Base-by-base conservation (phyloP, 2,329 filamentous ascomycete species). In the Diaporthe capsici region DNA sequence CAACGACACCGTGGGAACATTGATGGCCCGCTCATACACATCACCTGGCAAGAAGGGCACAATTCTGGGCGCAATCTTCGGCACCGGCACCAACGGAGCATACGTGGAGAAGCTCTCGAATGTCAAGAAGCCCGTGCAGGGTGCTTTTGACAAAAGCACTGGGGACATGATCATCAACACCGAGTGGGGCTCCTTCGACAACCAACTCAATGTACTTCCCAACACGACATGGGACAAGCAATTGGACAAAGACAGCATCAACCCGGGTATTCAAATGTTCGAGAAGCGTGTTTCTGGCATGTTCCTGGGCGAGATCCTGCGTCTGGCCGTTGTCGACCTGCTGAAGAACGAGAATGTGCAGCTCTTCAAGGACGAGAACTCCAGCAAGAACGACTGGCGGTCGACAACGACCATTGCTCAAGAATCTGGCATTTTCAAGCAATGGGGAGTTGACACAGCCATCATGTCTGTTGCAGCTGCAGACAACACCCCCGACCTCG, bases 151-250 rank as follows among this genome's bases (percentile, higher is more conserved):
- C 84, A 88, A 88, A 67, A 92, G 92, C 12, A 97, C 96, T 0
- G 95, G 96, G 71, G 92, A 97, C 80, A 99, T 99, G 97, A 95
- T 99, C 75, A 91, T 99, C 86, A 99, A 99, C 86, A 96, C 94
- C 0, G 97, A 99, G 86, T 99, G 97, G 97, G 97, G 97, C 77
- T 98, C 95, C 75, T 99, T 99, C 81, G 97, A 99, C 86, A 98
- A 98, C 86, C 91, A 94, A 80, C 91, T 98, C 78, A 94, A 93
- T 79, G 94, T 98, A 28, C 89, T 99, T 55, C 97, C 96, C 61
- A 93, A 92, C 80, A 98, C 96, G 0, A 87, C 91, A 0, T 98
- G 95, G 86, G 97, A 99, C 82, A 86, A 88, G 68, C 89, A 92
- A 75, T 89, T 99, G 34, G 96, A 99, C 84, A 86, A 87, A 74